Evolutionary conservation across 176 grass and related monocot species (phyloP).

Genomic region (Eragrostis nindensis): DNA sequence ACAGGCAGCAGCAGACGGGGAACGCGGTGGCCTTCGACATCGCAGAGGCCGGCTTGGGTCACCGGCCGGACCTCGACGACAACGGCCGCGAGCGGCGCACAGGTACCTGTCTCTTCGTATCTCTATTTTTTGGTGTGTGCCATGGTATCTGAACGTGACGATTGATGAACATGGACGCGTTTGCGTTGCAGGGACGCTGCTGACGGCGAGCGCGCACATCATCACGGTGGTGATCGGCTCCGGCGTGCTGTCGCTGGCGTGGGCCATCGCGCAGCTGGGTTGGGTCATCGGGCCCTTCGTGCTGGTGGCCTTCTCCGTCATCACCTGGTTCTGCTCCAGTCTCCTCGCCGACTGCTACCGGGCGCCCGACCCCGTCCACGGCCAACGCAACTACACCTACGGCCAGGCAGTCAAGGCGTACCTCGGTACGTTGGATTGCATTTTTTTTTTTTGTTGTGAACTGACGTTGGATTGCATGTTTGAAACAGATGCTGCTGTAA

Average conservation of each 20-base stretch:
- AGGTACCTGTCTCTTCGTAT: too few species aligned
- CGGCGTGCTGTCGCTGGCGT: conserved; percentile 89
- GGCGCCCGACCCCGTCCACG: conserved; percentile 63
- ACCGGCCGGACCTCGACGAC: too few species aligned
- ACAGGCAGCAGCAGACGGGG: too few species aligned
- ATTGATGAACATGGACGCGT: too few species aligned
- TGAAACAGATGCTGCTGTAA: too few species aligned
- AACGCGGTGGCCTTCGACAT: too few species aligned
- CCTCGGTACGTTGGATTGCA: conserved; percentile 72
- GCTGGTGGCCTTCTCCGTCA: conserved; percentile 72
- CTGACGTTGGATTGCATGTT: too few species aligned
- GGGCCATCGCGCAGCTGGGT: conserved; percentile 88
- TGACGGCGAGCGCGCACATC: conserved; percentile 92
- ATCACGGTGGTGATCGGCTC: conserved; percentile 96
- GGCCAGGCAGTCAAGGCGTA: conserved; percentile 65
- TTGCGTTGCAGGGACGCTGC: conserved; percentile 86
- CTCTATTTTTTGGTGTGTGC: too few species aligned
- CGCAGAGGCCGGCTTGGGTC: too few species aligned
- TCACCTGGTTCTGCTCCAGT: conserved; percentile 92
- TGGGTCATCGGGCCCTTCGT: conserved; percentile 81
- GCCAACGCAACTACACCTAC: conserved; percentile 87
- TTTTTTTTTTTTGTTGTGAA: too few species aligned
- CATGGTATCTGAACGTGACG: too few species aligned
- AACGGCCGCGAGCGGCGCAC: too few species aligned
- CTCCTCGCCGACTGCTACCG: conserved; percentile 91